Percentiles rank a stretch among this genome's conserved stretches.
Conservation (phyloP, 768 basidiomycete genomes). For the Cystobasidiopsis lactophilus region DNA sequence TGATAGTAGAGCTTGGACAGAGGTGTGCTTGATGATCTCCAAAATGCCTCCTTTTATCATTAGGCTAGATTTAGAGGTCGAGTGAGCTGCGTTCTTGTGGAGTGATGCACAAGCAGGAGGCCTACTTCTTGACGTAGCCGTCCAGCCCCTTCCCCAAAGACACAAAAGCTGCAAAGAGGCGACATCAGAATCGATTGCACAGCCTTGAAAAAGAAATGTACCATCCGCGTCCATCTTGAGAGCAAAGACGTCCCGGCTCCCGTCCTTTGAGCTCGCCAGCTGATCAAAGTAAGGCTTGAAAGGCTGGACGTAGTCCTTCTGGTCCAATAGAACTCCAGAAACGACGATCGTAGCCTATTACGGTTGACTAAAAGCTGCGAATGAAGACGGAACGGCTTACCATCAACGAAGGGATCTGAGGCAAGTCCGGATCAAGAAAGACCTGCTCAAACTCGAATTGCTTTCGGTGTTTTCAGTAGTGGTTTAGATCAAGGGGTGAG, state of each 20-base stretch:
- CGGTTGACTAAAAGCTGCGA: not conserved
- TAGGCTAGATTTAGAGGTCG: not conserved
- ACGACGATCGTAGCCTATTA: slow-evolving; percentile 27
- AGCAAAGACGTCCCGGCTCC: slow-evolving; percentile 29
- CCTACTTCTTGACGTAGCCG: slow-evolving; percentile 19
- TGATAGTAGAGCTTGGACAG: slow-evolving; percentile 27
- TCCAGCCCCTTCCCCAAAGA: slow-evolving; percentile 21
- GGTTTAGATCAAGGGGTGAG: not conserved
- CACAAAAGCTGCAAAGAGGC: slow-evolving; percentile 19
- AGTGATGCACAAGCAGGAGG: not conserved
- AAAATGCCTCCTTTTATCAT: slow-evolving; percentile 14
- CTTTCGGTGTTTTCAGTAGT: not conserved
- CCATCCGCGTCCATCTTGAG: slow-evolving; percentile 24
- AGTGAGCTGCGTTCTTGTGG: not conserved
- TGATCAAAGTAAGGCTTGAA: slow-evolving; percentile 15
- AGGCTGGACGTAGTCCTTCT: slow-evolving; percentile 25
- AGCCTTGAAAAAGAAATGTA: slow-evolving; percentile 20
- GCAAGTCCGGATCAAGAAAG: slow-evolving; percentile 10
- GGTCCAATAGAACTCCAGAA: slow-evolving; percentile 27
- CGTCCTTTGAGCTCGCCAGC: slow-evolving; percentile 19
- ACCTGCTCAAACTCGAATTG: slow-evolving; percentile 16
- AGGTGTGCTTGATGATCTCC: slow-evolving; percentile 30
- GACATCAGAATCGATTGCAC: slow-evolving; percentile 2
- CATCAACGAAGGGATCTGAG: slow-evolving; percentile 16
- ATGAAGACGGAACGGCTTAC: not conserved